A percentile compares a stretch with the other conserved stretches of the same genome.
Conservation (phyloP, 1,284 basidiomycete species). For the Irpex sp. region DNA sequence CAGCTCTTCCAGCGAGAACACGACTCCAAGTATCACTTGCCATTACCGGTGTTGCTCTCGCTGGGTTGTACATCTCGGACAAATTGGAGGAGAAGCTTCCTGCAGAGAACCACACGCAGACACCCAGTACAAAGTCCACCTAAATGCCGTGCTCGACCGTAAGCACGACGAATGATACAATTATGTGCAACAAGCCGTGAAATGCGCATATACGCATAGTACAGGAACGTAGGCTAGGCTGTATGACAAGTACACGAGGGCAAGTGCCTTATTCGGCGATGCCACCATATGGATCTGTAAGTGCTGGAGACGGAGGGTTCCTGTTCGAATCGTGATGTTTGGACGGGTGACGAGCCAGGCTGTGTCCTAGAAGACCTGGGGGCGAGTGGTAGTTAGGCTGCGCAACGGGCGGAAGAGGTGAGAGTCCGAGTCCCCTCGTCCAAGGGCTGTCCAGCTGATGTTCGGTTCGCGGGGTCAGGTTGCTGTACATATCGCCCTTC, state of each 20-base stretch:
- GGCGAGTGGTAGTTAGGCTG: background rate
- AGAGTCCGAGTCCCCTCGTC: slow-evolving; percentile 8
- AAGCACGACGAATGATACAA: background rate
- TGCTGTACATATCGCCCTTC: background rate
- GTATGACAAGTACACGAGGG: background rate
- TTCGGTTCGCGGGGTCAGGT: background rate
- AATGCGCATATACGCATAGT: background rate
- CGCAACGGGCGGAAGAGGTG: slow-evolving; percentile 4
- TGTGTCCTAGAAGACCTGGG: background rate
- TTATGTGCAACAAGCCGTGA: background rate
- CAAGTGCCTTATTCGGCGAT: slow-evolving; percentile 3
- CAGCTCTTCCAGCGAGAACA: slow-evolving; percentile 58
- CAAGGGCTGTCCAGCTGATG: background rate
- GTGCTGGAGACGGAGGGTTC: slow-evolving; percentile 5
- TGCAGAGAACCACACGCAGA: slow-evolving; percentile 9
- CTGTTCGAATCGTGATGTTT: background rate
- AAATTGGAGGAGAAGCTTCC: slow-evolving; percentile 47
- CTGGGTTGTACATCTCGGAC: slow-evolving; percentile 54
- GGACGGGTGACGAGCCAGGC: background rate
- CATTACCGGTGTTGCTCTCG: slow-evolving; percentile 46
- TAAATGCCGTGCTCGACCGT: background rate
- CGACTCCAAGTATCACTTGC: slow-evolving; percentile 57
- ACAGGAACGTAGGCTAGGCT: background rate
- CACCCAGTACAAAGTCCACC: background rate
- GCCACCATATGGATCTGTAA: slow-evolving; percentile 12